These are phyloP conservation scores for Ceratocystiopsis minuta DNA, from an alignment of 2,329 filamentous ascomycete species.

Conservation along the genomic window DNA sequence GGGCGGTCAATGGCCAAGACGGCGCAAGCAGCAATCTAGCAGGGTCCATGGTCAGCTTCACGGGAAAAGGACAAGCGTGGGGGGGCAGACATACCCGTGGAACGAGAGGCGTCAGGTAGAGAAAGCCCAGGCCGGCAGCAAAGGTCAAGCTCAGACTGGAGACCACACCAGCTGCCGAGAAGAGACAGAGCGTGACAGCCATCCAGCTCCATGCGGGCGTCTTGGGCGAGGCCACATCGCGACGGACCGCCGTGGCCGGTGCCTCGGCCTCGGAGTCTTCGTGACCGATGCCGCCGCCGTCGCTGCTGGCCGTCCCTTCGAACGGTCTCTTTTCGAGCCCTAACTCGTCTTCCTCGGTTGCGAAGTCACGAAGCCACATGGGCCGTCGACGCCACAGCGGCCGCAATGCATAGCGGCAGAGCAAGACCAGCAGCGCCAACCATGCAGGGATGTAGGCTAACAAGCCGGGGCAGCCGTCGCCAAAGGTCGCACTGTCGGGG, in stretches of 20 bases:
- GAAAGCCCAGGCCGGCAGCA: conserved; percentile 11
- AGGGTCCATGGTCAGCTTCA: too few species aligned
- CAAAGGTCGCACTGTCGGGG: conserved; percentile 14
- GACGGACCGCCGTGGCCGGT: not conserved
- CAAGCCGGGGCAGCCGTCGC: conserved; percentile 15
- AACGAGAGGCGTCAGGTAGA: conserved; percentile 14
- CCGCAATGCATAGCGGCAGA: conserved; percentile 15
- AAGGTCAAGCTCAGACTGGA: conserved; percentile 8
- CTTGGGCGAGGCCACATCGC: too few species aligned
- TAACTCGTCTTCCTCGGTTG: conserved; percentile 12
- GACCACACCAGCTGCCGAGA: conserved; percentile 19
- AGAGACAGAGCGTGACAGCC: conserved; percentile 18
- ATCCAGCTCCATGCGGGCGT: conserved; percentile 2
- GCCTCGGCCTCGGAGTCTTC: not conserved
- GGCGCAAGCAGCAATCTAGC: conserved; percentile 6
- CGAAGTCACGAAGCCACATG: conserved; percentile 18
- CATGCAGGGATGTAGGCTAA: conserved; percentile 16
- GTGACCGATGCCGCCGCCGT: not conserved
- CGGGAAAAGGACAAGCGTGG: not conserved
- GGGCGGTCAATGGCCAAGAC: conserved; percentile 16
- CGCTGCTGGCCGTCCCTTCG: not conserved
- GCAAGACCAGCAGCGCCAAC: conserved; percentile 14
- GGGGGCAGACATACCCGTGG: conserved; percentile 17
- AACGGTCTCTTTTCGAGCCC: conserved; percentile 1
- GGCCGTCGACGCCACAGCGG: conserved; percentile 17